A percentile compares a stretch with the other conserved stretches of the same genome.
Evolutionary conservation across 306 rosid species (phyloP).

Genomic region (Malus asiatica): DNA sequence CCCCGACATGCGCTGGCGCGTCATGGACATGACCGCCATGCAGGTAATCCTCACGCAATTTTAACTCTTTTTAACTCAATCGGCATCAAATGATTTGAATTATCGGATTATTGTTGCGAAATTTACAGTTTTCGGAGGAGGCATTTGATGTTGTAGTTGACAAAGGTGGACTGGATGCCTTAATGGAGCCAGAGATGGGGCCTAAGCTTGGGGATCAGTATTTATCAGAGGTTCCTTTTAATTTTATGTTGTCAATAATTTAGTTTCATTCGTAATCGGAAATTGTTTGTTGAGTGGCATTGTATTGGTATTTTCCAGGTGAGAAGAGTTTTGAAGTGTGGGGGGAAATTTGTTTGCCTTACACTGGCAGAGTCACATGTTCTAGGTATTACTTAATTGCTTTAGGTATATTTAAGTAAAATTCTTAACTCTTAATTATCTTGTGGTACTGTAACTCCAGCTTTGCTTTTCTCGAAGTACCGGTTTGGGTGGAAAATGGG

Average conservation of each 20-base stretch:
- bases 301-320: slow-evolving; percentile 42
- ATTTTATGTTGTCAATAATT: background rate
- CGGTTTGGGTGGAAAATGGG: slow-evolving; percentile 90
- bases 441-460: slow-evolving; percentile 34
- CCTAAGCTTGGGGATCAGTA: slow-evolving; percentile 66
- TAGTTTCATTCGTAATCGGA: background rate
- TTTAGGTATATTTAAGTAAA: background rate
- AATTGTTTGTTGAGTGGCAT: background rate
- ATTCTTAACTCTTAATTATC: background rate
- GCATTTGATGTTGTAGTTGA: slow-evolving; percentile 58
- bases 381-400: slow-evolving; percentile 45
- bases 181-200: slow-evolving; percentile 95
- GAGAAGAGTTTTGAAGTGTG: slow-evolving; percentile 70
- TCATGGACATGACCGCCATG: slow-evolving; percentile 91
- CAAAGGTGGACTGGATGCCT: slow-evolving; percentile 96
- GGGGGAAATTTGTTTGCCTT: slow-evolving; percentile 82
- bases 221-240: slow-evolving; percentile 53
- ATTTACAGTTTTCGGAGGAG: slow-evolving; percentile 49
- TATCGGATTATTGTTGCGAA: background rate
- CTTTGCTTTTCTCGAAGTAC: slow-evolving; percentile 63
- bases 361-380: slow-evolving; percentile 87
- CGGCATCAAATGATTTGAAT: background rate
- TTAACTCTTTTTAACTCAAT: background rate
- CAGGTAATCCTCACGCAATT: slow-evolving; percentile 32
- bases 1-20: slow-evolving; percentile 89